Conservation (phyloP, 441 rosid genomes). For the Corymbia calophylla region DNA sequence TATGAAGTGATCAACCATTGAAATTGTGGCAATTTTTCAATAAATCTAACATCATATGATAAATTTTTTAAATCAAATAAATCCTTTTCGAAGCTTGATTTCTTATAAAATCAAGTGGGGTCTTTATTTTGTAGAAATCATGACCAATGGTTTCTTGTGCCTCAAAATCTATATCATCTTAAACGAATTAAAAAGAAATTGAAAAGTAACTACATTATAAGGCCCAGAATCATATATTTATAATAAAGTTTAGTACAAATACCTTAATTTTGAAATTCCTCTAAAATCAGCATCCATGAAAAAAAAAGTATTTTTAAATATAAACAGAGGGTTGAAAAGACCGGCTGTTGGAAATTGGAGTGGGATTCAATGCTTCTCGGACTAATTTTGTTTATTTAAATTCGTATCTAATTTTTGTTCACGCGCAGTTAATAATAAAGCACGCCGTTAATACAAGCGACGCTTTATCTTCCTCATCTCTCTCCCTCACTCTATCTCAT, state of each 20-base stretch:
- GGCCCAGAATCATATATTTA: too few relatives aligned
- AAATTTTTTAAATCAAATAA: background rate
- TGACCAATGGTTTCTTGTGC: background rate
- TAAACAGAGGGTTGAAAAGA: background rate
- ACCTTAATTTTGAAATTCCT: background rate
- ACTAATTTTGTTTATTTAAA: too few relatives aligned
- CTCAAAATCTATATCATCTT: background rate
- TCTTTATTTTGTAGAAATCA: background rate
- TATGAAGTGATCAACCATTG: background rate
- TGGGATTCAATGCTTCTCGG: too few relatives aligned
- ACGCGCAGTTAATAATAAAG: too few relatives aligned
- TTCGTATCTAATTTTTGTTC: too few relatives aligned
- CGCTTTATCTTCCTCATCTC: too few relatives aligned
- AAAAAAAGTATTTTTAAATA: background rate
- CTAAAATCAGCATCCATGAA: background rate
- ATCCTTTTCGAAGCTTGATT: background rate
- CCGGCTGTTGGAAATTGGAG: background rate
- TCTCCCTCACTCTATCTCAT: background rate
- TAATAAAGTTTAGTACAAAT: background rate
- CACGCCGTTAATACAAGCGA: too few relatives aligned
- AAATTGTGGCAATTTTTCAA: background rate
- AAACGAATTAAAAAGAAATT: background rate
- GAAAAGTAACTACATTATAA: background rate
- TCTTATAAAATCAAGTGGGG: background rate
- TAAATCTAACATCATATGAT: background rate